These are phyloP conservation scores for Aureobasidium sp. DNA, from an alignment of 2,329 filamentous ascomycete species.

Conservation along the genomic window DNA sequence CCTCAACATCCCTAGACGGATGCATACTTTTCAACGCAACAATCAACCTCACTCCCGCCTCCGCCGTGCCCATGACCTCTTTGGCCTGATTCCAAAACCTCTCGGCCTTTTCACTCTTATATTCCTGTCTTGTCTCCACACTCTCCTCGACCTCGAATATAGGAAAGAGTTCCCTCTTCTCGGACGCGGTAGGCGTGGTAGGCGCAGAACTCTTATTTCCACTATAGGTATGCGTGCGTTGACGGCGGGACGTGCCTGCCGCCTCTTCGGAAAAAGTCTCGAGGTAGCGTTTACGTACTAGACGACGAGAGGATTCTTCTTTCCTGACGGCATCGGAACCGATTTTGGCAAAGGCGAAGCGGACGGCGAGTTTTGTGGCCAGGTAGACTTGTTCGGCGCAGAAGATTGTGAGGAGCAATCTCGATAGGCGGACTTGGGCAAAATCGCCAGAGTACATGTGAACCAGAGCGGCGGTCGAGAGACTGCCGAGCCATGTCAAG, in stretches of 20 bases:
- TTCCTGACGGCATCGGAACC: conserved; percentile 1
- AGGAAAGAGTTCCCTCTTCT: neutral
- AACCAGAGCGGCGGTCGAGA: neutral
- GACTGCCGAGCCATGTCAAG: conserved; percentile 1
- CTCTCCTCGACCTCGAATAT: neutral
- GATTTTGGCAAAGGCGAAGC: conserved; percentile 2
- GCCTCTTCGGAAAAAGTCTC: conserved; percentile 4
- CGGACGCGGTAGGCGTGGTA: neutral
- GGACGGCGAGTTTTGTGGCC: neutral
- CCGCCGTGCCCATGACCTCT: neutral
- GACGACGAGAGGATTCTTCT: neutral
- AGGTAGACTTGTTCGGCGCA: conserved; percentile 3
- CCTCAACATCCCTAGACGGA: neutral
- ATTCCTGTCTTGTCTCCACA: neutral
- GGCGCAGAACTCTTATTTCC: neutral
- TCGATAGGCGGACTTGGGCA: neutral
- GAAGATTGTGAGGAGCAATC: neutral
- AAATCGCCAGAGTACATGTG: neutral
- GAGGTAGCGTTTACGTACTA: conserved; percentile 8
- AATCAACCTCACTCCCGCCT: neutral
- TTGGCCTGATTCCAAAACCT: conserved; percentile 1
- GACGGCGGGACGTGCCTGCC: neutral
- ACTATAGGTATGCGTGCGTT: neutral
- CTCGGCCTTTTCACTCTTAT: neutral
- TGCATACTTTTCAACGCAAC: conserved; percentile 6